A percentile compares a stretch with the other conserved stretches of the same genome.
phyloP scores from a whole-genome alignment of 108 stramenopile genomes.

The Cyclotella cryptica region DNA sequence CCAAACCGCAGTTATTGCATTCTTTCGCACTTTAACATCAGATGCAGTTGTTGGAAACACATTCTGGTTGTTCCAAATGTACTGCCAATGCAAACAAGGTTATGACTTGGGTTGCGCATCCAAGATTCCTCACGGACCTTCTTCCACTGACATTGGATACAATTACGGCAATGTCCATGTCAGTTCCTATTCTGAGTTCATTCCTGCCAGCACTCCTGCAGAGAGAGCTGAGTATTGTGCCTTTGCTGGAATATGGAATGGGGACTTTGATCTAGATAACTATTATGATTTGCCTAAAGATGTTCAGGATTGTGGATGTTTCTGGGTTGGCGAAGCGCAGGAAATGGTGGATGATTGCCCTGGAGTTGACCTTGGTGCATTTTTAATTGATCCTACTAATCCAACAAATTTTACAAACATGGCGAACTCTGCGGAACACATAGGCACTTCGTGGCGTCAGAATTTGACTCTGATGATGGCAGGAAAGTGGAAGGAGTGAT shows the following conservation, averaged over 20 bases:
- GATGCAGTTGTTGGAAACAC: not conserved
- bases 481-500: no score
- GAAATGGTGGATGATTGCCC: constrained; percentile 12
- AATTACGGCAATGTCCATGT: no score
- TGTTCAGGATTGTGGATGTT: constrained; percentile 19
- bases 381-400: not conserved
- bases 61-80: constrained; percentile 1
- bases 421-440: no score
- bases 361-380: constrained; percentile 17
- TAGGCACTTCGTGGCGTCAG: no score
- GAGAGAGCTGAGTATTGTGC: constrained; percentile 13
- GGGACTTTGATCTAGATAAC: constrained; percentile 7
- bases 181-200: not conserved
- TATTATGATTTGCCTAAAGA: constrained; percentile 5
- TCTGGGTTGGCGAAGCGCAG: not conserved
- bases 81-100: constrained; percentile 20
- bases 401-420: no score
- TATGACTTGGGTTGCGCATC: not conserved
- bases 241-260: constrained; percentile 30
- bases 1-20: not conserved
- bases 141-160: no score
- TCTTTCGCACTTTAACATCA: not conserved
- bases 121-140: not conserved
- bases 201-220: not conserved
- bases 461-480: no score